phyloP scores from a whole-genome alignment of 257 asterid genomes.

The Capsicum rhomboideum region DNA sequence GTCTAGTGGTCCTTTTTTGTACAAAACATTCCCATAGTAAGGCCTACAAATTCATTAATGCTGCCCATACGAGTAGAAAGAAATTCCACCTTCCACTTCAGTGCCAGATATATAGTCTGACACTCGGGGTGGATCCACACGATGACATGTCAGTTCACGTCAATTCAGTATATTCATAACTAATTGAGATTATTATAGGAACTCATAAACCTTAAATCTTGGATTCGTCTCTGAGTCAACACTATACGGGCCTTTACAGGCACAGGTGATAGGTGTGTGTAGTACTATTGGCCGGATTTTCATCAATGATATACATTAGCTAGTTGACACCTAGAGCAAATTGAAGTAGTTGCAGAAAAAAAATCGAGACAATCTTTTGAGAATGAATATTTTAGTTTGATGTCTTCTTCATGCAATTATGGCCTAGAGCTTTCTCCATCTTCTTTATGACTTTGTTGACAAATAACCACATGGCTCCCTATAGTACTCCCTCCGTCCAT shows the following conservation, averaged over 20 bases:
- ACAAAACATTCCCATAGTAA: conserved; percentile 6
- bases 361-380: background rate
- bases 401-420: background rate
- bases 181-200: too few species aligned
- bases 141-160: background rate
- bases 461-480: background rate
- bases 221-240: background rate
- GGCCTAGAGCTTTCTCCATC: background rate
- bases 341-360: background rate
- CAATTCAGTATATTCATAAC: too few species aligned
- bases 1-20: background rate
- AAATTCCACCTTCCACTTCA: background rate
- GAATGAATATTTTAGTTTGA: background rate
- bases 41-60: background rate
- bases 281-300: background rate
- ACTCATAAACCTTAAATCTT: too few species aligned
- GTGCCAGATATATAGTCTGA: background rate
- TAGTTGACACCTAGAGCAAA: background rate
- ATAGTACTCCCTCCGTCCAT: too few species aligned
- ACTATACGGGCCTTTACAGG: background rate
- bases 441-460: background rate
- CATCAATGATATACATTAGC: background rate
- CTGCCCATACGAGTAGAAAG: background rate
- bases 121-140: background rate
- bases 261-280: background rate